A percentile compares a stretch with the other conserved stretches of the same genome.
Evolutionary conservation across 129 eudicot species (phyloP).

Genomic region (Rutidosis leptorrhynchoides): DNA sequence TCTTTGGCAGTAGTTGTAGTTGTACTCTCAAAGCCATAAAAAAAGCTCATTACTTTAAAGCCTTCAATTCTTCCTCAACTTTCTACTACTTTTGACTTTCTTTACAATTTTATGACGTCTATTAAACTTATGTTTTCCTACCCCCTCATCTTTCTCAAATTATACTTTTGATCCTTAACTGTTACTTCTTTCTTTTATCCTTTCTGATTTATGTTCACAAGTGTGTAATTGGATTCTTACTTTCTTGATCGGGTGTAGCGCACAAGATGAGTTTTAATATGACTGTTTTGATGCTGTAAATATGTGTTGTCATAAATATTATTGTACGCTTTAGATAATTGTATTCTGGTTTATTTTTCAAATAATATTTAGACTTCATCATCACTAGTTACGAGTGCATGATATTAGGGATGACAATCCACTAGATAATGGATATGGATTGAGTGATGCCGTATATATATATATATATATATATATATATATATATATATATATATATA

Average conservation of each 20-base stretch:
- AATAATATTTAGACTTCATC: not conserved
- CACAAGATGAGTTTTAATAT: not conserved
- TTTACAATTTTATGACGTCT: constrained; percentile 24
- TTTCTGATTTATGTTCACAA: not conserved
- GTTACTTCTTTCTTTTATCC: not conserved
- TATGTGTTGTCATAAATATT: not conserved
- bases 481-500: no score
- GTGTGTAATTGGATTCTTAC: not conserved
- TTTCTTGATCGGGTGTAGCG: no score
- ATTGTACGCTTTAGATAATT: no score
- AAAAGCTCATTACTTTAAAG: constrained; percentile 5
- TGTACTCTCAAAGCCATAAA: constrained; percentile 7
- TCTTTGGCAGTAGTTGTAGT: constrained; percentile 10
- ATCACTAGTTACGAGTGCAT: not conserved
- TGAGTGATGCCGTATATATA: no score
- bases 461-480: no score
- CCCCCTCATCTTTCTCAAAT: not conserved
- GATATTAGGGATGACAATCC: no score
- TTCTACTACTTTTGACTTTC: constrained; percentile 25
- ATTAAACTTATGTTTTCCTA: not conserved
- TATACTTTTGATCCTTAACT: not conserved
- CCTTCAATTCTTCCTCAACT: constrained; percentile 3
- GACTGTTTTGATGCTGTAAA: not conserved
- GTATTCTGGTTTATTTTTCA: no score
- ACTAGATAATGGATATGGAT: no score